These are phyloP conservation scores for Chalara sp. DNA, from an alignment of 2,329 filamentous ascomycete genomes.

Conservation along the genomic window DNA sequence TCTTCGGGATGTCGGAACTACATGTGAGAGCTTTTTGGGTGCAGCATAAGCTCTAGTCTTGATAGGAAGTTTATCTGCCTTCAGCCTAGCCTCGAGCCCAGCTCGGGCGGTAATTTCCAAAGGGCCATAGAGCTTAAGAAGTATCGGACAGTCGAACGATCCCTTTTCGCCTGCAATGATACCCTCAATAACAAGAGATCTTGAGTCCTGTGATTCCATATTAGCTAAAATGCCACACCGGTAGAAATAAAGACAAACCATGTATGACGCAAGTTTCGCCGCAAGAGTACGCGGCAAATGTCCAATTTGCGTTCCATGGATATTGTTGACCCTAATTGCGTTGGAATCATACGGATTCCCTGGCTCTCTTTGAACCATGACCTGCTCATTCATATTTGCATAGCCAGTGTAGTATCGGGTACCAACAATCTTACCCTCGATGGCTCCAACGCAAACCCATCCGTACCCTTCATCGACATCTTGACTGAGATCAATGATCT, in stretches of 20 bases:
- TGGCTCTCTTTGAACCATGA: conserved; percentile 59
- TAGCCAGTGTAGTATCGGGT: conserved; percentile 54
- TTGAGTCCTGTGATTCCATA: conserved; percentile 38
- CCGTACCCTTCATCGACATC: conserved; percentile 23
- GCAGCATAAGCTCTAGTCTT: conserved; percentile 25
- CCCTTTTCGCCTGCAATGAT: conserved; percentile 60
- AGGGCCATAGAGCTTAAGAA: conserved; percentile 63
- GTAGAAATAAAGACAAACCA: conserved; percentile 41
- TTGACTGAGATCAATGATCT: conserved; percentile 24
- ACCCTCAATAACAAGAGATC: conserved; percentile 60
- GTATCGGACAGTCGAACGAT: conserved; percentile 65
- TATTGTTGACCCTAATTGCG: conserved; percentile 74
- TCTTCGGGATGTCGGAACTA: conserved; percentile 41
- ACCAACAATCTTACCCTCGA: conserved; percentile 43
- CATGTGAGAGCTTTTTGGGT: conserved; percentile 43
- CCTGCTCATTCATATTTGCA: conserved; percentile 55
- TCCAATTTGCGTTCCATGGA: conserved; percentile 68
- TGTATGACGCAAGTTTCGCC: conserved; percentile 64
- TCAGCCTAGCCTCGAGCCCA: conserved; percentile 54
- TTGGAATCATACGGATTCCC: conserved; percentile 65
- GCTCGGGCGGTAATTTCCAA: conserved; percentile 44
- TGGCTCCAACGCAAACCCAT: conserved; percentile 22
- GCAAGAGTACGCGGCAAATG: conserved; percentile 65
- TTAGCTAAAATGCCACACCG: not conserved
- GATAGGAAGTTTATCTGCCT: conserved; percentile 54